Evolutionary conservation across 345 rosid species (phyloP).

Genomic region (Ceriops zippeliana): DNA sequence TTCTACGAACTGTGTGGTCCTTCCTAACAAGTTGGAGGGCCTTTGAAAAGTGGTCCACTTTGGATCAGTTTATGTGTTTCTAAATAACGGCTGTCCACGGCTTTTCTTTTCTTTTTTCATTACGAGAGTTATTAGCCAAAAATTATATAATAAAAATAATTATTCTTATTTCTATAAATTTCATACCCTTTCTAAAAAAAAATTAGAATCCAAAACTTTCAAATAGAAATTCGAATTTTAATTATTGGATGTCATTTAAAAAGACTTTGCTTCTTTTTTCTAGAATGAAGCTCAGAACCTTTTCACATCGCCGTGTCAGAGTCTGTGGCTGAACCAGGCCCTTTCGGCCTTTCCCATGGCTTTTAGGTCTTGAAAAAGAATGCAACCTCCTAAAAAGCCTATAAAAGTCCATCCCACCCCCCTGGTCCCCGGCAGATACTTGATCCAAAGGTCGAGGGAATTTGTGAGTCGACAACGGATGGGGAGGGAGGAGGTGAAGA

Average conservation of each 20-base stretch:
- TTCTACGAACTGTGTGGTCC: constrained; percentile 1
- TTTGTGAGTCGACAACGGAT: neutral
- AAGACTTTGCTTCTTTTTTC: neutral
- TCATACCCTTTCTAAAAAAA: no score
- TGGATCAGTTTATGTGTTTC: no score
- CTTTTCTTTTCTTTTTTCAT: no score
- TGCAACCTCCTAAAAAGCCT: neutral
- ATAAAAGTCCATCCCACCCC: neutral
- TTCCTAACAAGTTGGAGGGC: constrained; percentile 18
- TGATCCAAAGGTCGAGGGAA: neutral
- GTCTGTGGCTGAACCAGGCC: no score
- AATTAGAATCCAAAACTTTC: no score
- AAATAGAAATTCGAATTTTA: no score
- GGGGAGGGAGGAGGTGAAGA: neutral
- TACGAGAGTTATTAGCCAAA: no score
- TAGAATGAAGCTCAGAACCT: neutral
- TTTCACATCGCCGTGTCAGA: neutral
- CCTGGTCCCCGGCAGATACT: neutral
- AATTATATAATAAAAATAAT: no score
- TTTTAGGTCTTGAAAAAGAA: neutral
- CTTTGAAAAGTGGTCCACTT: neutral
- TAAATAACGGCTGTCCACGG: no score
- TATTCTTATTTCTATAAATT: no score
- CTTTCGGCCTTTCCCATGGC: neutral
- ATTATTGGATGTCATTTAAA: no score